Evolutionary conservation across 176 grass and related monocot species (phyloP), one percentile per base, ranked within the genome.

Genomic region (Eragrostis curvula): DNA sequence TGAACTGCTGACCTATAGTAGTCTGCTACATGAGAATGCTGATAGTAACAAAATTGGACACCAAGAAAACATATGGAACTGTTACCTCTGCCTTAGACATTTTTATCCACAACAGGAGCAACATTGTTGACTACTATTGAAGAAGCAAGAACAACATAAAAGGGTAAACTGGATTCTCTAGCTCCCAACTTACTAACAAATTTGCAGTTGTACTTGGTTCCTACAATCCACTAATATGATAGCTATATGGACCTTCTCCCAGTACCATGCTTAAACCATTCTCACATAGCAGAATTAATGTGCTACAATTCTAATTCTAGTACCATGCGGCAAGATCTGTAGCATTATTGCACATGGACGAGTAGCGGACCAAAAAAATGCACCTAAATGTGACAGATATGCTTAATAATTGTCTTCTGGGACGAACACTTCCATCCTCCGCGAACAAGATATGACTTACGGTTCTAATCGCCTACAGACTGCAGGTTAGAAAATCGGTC

Each of bases 291-390:
- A 80, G 68, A 68, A 72, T 73, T 63, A 69, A 21, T 5, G 59
- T 46, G 2, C 69, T 41, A 4, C 21, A 15, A 42, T 59, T 70
- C 50, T n/a, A 62, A 21, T 84, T 17, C 15, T 58, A 52, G 61
- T 66, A 60, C 29, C 23, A 53, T 27, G 27, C 61, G 80, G 10
- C 43, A 69, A 80, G 23, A 75, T 80, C 40, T 59, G 2, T 28
- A 15, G 27, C 15, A 59, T 80, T 74, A 74, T 62, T n/a, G 62
- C 81, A 52, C 44, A 84, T 51, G 41, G 32, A 61, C 5, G 24
- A 61, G 12, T 14, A 5, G 58, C 23, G 24, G 58, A 59, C 58
- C 8, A 28, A 61, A 61, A 61, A 61, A 28, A 12, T 28, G 58
- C 58, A 61, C 23, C 58, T 61, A 27, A 61, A 61, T 61, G 57